These are phyloP conservation scores for Penicillium daleae DNA, from an alignment of 495 filamentous ascomycete species.

Conservation along the genomic window DNA sequence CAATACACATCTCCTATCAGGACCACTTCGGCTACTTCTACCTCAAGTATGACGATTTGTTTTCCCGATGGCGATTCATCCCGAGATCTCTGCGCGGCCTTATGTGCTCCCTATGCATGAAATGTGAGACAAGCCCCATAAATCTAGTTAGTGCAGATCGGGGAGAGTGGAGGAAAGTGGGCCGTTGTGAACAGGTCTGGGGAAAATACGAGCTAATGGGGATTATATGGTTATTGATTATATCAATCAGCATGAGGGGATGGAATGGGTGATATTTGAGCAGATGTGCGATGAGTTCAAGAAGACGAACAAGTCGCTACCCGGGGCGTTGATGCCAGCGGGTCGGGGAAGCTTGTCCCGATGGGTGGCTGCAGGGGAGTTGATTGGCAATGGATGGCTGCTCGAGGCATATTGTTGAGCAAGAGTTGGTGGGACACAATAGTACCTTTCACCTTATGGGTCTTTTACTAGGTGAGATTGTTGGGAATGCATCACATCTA, in stretches of 20 bases:
- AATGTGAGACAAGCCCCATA: conserved; percentile 37
- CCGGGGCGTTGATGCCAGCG: conserved; percentile 70
- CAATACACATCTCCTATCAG: conserved; percentile 11
- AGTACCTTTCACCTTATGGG: background rate
- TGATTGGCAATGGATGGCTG: background rate
- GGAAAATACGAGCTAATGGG: conserved; percentile 3
- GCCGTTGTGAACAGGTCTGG: background rate
- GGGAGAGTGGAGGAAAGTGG: background rate
- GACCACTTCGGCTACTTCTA: conserved; percentile 76
- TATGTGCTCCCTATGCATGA: conserved; percentile 72
- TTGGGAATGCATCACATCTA: background rate
- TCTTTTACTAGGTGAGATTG: background rate
- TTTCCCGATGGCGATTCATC: conserved; percentile 73
- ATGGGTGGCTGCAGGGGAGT: background rate
- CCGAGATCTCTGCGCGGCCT: conserved; percentile 67
- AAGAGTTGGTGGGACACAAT: background rate
- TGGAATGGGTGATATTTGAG: conserved; percentile 76
- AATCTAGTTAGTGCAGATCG: background rate
- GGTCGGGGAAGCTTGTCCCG: background rate
- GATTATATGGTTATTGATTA: conserved; percentile 63
- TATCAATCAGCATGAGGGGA: conserved; percentile 73
- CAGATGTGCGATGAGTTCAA: conserved; percentile 72
- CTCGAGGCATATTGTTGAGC: background rate
- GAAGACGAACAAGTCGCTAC: conserved; percentile 67
- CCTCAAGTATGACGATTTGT: conserved; percentile 69